These are phyloP conservation scores for Margaritispora aquatica DNA, from an alignment of 495 filamentous ascomycete species.

Conservation along the genomic window DNA sequence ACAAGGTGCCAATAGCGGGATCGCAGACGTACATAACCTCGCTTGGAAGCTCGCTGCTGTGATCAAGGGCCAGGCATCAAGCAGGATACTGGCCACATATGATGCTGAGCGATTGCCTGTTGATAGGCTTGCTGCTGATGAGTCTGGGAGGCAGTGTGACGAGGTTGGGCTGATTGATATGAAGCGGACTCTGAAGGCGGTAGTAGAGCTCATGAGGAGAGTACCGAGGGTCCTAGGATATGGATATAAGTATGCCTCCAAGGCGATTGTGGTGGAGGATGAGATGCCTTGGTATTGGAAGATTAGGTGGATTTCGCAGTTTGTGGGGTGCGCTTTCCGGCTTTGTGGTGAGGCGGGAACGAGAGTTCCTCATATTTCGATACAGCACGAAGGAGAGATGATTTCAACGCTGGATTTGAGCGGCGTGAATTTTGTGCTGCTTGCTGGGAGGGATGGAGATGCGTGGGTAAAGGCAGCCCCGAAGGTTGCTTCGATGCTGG, in stretches of 20 bases:
- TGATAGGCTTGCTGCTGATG: constrained; percentile 30
- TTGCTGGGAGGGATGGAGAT: constrained; percentile 32
- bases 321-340: not conserved
- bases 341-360: constrained; percentile 19
- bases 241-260: constrained; percentile 25
- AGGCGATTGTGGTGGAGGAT: constrained; percentile 3
- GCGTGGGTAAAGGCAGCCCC: constrained; percentile 28
- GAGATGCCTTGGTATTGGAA: constrained; percentile 5
- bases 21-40: constrained; percentile 43
- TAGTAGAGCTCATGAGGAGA: constrained; percentile 4
- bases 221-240: constrained; percentile 37
- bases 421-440: constrained; percentile 31
- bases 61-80: constrained; percentile 25
- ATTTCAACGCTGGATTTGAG: constrained; percentile 35
- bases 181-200: not conserved
- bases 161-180: not conserved
- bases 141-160: not conserved
- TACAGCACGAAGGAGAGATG: constrained; percentile 25
- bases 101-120: constrained; percentile 37
- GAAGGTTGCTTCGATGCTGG: constrained; percentile 16
- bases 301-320: not conserved
- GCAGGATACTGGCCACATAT: constrained; percentile 28
- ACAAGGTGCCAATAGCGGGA: constrained; percentile 42
- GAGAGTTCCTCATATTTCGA: constrained; percentile 36
- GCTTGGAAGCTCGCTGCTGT: constrained; percentile 43